phyloP scores from a whole-genome alignment of 2,329 filamentous ascomycete species.

The Ascochyta viciae-villosae region DNA sequence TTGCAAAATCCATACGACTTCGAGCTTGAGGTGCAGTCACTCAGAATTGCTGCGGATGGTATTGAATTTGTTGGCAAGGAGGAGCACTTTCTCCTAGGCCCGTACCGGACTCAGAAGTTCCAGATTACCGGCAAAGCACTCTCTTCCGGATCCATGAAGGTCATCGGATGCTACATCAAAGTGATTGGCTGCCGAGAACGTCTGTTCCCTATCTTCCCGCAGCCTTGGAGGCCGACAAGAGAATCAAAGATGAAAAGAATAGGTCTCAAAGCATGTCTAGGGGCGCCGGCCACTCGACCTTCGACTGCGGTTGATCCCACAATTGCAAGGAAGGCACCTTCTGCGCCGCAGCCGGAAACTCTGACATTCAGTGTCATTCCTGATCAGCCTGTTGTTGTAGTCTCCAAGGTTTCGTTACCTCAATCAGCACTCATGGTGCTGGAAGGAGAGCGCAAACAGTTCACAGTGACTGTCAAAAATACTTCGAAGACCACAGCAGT shows the following conservation, averaged over 20 bases:
- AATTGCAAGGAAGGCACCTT: constrained; percentile 25
- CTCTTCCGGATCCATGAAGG: constrained; percentile 70
- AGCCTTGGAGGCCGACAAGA: constrained; percentile 74
- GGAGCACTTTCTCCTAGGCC: constrained; percentile 74
- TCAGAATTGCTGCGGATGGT: constrained; percentile 77
- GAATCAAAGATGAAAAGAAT: constrained; percentile 79
- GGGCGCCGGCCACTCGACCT: constrained; percentile 59
- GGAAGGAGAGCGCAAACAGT: constrained; percentile 82
- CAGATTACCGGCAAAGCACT: constrained; percentile 73
- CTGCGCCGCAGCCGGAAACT: constrained; percentile 47
- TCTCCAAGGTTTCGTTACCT: constrained; percentile 78
- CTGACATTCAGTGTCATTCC: constrained; percentile 77
- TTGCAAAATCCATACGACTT: constrained; percentile 96
- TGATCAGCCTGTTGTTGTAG: constrained; percentile 76
- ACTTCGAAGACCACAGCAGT: constrained; percentile 72
- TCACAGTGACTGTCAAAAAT: constrained; percentile 83
- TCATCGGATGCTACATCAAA: constrained; percentile 81
- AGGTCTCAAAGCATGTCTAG: constrained; percentile 60
- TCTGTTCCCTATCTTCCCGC: constrained; percentile 81
- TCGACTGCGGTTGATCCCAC: constrained; percentile 40
- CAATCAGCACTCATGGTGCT: constrained; percentile 91
- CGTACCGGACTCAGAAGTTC: constrained; percentile 82
- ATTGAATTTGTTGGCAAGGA: constrained; percentile 72
- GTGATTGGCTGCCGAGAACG: constrained; percentile 83
- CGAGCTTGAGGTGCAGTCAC: constrained; percentile 84